Evolutionary conservation across 192 early-diverging fungal species (phyloP), one percentile per base, ranked within the genome.

Genomic region (Umbelopsis sp.): DNA sequence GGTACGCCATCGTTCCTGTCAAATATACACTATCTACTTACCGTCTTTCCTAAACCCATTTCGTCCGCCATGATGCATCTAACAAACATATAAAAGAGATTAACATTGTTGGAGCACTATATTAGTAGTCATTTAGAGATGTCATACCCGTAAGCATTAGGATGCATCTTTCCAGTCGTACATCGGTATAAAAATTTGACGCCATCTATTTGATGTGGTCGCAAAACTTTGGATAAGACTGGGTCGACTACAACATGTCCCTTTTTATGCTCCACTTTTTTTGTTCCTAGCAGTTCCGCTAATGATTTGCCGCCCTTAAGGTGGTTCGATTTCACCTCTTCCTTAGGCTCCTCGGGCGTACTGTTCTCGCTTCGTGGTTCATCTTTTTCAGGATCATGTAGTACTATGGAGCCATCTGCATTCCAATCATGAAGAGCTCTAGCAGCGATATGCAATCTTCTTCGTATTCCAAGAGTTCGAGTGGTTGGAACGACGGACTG

Each of bases 51-150:
- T 22, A 94, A 75, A 22, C 93, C 93, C 93, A 98, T 97, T 73
- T 99, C 98, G 80, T 99, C 98, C 1, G 98, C 98, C 96, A 99
- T 98, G 64, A 99, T 99, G 69, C 95, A 97, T 8, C 85, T 81
- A 49, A 45, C 21, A 11, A 22, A 64, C 30, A 64, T 1, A 48
- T 70, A 65, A 68, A 33, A 20, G 33, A 41, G 12, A 10, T 45
- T 3, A 6, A 10, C 18, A 51, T 4, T 52, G 46, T 66, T 25
- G 4, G 8, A 25, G 35, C 15, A 3, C 46, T 23, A 45, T 22
- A 16, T 11, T 20, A 48, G 4, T 22, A 65, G 15, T 45, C 8
- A 35, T 11, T 12, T 7, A 23, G 20, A 9, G 11, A n/a, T 2
- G 47, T 13, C 66, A 50, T 70, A 81, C 70, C 97, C 98, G 74